phyloP scores from a whole-genome alignment of 257 asterid species.

The Jacaranda copaia region DNA sequence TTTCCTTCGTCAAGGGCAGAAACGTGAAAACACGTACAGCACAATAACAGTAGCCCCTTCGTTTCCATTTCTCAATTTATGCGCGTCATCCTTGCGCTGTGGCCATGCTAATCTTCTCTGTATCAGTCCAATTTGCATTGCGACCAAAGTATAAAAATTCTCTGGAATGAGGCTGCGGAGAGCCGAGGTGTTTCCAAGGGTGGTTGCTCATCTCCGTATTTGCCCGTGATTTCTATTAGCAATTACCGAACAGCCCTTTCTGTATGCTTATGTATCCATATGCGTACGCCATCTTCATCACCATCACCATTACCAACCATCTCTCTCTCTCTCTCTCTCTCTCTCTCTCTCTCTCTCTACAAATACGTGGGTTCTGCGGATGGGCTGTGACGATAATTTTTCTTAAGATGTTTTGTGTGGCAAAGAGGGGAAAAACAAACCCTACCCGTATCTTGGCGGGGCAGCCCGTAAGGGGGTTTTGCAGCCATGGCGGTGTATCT shows the following conservation, averaged over 20 bases:
- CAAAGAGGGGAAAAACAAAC: not conserved
- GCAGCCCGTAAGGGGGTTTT: constrained; percentile 22
- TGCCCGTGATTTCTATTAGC: constrained; percentile 31
- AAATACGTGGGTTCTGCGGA: not conserved
- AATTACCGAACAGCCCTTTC: constrained; percentile 14
- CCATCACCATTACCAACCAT: not conserved
- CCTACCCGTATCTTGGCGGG: constrained; percentile 43
- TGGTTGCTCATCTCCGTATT: constrained; percentile 37
- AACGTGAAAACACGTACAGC: not conserved
- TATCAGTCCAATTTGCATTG: too few relatives aligned
- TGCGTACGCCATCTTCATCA: not conserved
- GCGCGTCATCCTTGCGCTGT: too few relatives aligned
- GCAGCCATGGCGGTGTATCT: constrained; percentile 42
- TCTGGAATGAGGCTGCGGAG: constrained; percentile 31
- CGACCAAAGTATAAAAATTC: too few relatives aligned
- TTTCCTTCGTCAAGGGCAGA: not conserved
- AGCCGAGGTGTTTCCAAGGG: constrained; percentile 36
- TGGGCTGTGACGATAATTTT: constrained; percentile 39
- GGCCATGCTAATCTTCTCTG: too few relatives aligned
- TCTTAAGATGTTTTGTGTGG: constrained; percentile 17
- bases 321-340: not conserved
- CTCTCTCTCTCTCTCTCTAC: not conserved
- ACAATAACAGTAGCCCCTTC: not conserved
- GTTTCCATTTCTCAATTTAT: not conserved
- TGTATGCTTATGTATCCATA: not conserved